Evolutionary conservation across 2,329 filamentous ascomycete genomes (phyloP), one percentile per base, ranked within the genome.

Genomic region (Acephala macrosclerotiorum): DNA sequence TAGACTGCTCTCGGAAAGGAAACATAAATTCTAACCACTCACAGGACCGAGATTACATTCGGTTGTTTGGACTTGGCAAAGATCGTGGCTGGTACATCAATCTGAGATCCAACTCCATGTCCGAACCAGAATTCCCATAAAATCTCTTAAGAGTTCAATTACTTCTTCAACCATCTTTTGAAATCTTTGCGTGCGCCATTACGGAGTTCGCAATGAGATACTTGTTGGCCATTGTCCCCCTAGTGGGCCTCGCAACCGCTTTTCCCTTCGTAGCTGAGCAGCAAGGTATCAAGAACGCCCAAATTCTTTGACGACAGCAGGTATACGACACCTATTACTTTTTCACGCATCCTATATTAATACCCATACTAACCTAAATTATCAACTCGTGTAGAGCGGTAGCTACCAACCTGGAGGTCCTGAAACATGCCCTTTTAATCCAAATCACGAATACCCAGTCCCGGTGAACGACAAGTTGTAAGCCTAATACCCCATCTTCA

Each of bases 261-360:
- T 81, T 79, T 62, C 80, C 79, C 3, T 81, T 76, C 66, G 78
- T 81, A 2, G 71, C 75, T 7, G 62, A 77, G 66, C n/a, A 66
- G 70, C 22, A 68, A 66, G 20, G 61, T 67, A 56, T 71, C 77
- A 25, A 22, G 9, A 55, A 55, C 25, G 2, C 51, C 33, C 51
- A 55, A 5, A 11, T 55, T 18, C 3, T 55, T 16, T 6, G 11
- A 18, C 22, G 51, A 55, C 51, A 55, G 25, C 51, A 55, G 29
- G 51, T 55, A 55, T 11, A 25, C 9, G 9, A 3, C 14, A 3
- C 33, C 14, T 9, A 12, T 8, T 6, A 14, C 11, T 26, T 9
- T 6, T 12, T 25, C 49, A 4, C 18, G 6, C 11, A 7, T 18
- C 49, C 49, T 8, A 33, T 20, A n/a, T n/a, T 8, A 53, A 4